Evolutionary conservation across 225 moss, liverwort and hornwort genomes (phyloP).

Genomic region (Bryoerythrophyllum caledonicum): DNA sequence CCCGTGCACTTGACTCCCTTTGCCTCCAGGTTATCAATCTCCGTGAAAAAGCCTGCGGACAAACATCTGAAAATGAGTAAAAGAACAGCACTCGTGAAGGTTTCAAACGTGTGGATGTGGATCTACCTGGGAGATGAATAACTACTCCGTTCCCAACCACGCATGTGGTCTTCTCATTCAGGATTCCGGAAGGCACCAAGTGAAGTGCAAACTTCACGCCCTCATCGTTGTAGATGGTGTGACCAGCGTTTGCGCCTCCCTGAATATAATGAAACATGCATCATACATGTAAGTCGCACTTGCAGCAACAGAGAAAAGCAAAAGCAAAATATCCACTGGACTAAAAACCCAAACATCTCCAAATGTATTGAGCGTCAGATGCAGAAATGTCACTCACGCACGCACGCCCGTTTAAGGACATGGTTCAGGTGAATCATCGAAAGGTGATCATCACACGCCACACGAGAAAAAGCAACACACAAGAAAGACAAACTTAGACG

Average conservation of each 20-base stretch:
- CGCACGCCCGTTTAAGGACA: neutral
- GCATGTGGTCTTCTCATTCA: conserved; percentile 82
- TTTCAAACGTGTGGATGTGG: conserved; percentile 11
- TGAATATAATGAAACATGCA: conserved; percentile 38
- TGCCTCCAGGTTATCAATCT: conserved; percentile 73
- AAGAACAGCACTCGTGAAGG: too few relatives aligned
- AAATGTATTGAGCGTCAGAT: conserved; percentile 21
- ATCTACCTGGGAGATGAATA: conserved; percentile 81
- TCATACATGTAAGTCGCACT: conserved; percentile 25
- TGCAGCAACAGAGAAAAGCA: neutral
- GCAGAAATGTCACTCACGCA: conserved; percentile 31
- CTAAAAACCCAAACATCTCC: neutral
- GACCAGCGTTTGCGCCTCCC: conserved; percentile 99
- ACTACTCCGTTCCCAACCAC: conserved; percentile 99
- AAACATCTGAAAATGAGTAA: neutral
- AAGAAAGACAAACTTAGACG: neutral
- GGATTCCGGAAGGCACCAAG: conserved; percentile 93
- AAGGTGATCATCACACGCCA: conserved; percentile 12
- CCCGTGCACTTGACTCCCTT: conserved; percentile 77
- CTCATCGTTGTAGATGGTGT: conserved; percentile 91
- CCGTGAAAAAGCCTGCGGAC: conserved; percentile 74
- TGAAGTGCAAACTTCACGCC: conserved; percentile 93
- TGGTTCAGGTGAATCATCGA: conserved; percentile 35
- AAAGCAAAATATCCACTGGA: neutral
- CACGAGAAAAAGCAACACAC: too few relatives aligned